Conservation (phyloP, 2,329 filamentous ascomycete genomes). For the Colletotrichum nymphaeae region DNA sequence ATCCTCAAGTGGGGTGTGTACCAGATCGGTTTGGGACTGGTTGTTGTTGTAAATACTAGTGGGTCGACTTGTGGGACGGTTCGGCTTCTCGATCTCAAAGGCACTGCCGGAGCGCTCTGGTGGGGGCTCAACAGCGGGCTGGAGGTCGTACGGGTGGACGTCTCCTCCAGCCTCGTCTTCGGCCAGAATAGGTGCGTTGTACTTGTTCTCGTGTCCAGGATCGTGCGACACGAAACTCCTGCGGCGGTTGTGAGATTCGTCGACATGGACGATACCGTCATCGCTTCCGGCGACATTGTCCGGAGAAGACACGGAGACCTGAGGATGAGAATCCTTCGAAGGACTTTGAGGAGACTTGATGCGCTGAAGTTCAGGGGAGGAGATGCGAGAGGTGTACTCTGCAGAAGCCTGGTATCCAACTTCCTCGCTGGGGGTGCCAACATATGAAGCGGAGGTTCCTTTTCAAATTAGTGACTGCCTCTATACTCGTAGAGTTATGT, state of each 20-base stretch:
- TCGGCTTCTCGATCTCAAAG: slow-evolving; percentile 68
- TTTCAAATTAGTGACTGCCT: slow-evolving; percentile 40
- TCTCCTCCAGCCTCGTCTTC: slow-evolving; percentile 87
- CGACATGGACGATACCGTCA: slow-evolving; percentile 79
- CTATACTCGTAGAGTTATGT: not conserved
- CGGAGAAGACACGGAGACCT: slow-evolving; percentile 45
- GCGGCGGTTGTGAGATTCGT: slow-evolving; percentile 67
- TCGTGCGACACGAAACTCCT: slow-evolving; percentile 46
- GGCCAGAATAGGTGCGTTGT: slow-evolving; percentile 85
- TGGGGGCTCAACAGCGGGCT: slow-evolving; percentile 84
- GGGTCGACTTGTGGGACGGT: slow-evolving; percentile 73
- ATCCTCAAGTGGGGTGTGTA: slow-evolving; percentile 81
- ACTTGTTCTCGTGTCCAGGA: slow-evolving; percentile 50
- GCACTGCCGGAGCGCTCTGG: slow-evolving; percentile 71
- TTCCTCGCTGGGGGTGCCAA: slow-evolving; percentile 88
- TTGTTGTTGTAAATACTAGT: slow-evolving; percentile 71
- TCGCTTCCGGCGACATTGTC: slow-evolving; percentile 53
- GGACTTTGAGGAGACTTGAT: slow-evolving; percentile 43
- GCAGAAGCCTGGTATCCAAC: slow-evolving; percentile 90
- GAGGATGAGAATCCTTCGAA: slow-evolving; percentile 40
- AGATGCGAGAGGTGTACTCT: slow-evolving; percentile 81
- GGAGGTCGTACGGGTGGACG: slow-evolving; percentile 73
- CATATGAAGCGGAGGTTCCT: slow-evolving; percentile 73
- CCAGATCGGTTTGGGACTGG: slow-evolving; percentile 63
- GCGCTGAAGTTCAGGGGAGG: slow-evolving; percentile 57